Evolutionary conservation across 106 monocot genomes (phyloP), one percentile per base, ranked within the genome.

Genomic region (Dendrobium chrysotoxum): DNA sequence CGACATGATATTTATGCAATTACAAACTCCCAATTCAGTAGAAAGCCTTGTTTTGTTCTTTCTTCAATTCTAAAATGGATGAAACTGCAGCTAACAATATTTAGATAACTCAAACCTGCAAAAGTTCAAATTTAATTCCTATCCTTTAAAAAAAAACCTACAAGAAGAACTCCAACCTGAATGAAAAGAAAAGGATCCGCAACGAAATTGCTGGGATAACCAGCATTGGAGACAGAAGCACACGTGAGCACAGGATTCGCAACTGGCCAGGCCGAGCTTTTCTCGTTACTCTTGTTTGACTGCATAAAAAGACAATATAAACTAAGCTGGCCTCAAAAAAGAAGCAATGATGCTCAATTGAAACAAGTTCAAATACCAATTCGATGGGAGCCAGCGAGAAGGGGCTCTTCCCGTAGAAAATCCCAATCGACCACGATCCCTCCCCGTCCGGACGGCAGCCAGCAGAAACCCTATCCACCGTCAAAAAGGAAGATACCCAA

Each of bases 241-340:
- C 91, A 91, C 0, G 91, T 85, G 41, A 91, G 71, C 81, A 91
- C 89, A 11, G 91, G 91, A 78, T 91, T 91, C 17, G 91, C 89
- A 31, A 91, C 89, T 18, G 91, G 91, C 91, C 91, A 91, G 10
- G 91, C 91, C 68, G 89, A 89, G 58, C 79, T 89, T 77, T 90
- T 90, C 31, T 40, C 91, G 77, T 91, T 89, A 40, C 81, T 80
- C 86, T 66, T 76, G 40, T 47, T 76, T 26, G 76, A 76, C 76
- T 76, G 76, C 46, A 76, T 76, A 47, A 28, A n/a, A 76, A 25
- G 3, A 47, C 39, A 76, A 26, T 7, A 76, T 26, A 21, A 35
- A 11, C 20, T 47, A 47, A 28, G 47, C 76, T n/a, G 21, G 28
- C 26, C 25, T 47, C 28, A 76, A 76, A 45, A 47, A 5, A 45